Evolutionary conservation across 31 red algal genomes (phyloP).

Genomic region (Odonthalia washingtoniensis): DNA sequence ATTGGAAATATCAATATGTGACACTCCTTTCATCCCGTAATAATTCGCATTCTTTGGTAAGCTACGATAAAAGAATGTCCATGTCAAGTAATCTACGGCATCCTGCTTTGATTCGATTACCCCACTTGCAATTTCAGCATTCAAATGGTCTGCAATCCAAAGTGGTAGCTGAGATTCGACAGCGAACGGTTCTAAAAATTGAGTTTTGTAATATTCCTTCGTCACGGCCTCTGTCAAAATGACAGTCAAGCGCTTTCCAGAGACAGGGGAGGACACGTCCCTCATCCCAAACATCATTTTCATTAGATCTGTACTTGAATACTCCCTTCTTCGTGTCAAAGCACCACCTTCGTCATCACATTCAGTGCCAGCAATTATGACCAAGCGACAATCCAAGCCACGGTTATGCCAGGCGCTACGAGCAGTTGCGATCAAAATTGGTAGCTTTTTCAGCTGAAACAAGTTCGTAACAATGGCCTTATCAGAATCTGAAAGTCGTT

Average conservation of each 20-base stretch:
- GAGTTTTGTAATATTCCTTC: conserved; percentile 68
- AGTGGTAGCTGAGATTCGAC: conserved; percentile 81
- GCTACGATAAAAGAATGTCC: conserved; percentile 95
- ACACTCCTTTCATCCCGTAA: conserved; percentile 75
- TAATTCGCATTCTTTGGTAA: conserved; percentile 92
- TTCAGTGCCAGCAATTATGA: conserved; percentile 85
- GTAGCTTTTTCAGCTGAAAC: conserved; percentile 52
- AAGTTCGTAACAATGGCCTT: conserved; percentile 49
- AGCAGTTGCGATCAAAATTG: conserved; percentile 60
- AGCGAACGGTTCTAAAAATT: conserved; percentile 73
- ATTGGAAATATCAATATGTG: conserved; percentile 74
- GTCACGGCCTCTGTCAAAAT: conserved; percentile 77
- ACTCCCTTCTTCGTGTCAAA: conserved; percentile 73
- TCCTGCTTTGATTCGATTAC: conserved; percentile 91
- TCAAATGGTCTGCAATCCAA: conserved; percentile 84
- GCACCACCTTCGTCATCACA: conserved; percentile 56
- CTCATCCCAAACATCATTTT: conserved; percentile 68
- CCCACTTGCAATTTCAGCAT: conserved; percentile 86
- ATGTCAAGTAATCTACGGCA: conserved; percentile 92
- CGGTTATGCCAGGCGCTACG: conserved; percentile 40
- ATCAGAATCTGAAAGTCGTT: conserved; percentile 48
- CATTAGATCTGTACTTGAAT: conserved; percentile 65
- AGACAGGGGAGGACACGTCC: not conserved
- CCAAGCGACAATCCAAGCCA: conserved; percentile 46
- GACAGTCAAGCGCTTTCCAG: conserved; percentile 34